Conservation (phyloP, 768 basidiomycete genomes). For the Rhodotorula sphaerocarpa region DNA sequence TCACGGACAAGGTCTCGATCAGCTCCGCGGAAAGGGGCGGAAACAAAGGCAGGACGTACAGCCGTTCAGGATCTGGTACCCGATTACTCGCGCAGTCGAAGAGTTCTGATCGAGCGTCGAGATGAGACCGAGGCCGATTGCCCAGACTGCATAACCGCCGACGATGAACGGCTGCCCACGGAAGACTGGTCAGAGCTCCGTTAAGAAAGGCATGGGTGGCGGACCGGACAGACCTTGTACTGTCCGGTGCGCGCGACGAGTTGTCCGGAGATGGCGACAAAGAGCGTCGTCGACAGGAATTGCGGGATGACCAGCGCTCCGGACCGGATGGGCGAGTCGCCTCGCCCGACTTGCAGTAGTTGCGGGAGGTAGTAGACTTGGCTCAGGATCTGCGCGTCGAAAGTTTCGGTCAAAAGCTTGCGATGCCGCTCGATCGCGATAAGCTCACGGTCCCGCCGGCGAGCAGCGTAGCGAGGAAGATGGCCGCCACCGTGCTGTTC, state of each 20-base stretch:
- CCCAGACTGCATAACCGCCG: constrained; percentile 60
- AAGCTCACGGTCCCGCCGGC: not conserved
- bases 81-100: not conserved
- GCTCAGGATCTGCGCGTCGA: not conserved
- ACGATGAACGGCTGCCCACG: constrained; percentile 50
- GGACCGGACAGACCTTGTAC: constrained; percentile 43
- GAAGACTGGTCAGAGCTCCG: not conserved
- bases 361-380: constrained; percentile 48
- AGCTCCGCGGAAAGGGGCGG: too few species aligned
- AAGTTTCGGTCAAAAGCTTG: not conserved
- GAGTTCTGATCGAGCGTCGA: constrained; percentile 55
- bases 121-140: constrained; percentile 62
- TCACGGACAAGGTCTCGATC: not conserved
- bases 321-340: constrained; percentile 57
- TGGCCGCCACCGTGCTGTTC: constrained; percentile 12
- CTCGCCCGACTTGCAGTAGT: constrained; percentile 66
- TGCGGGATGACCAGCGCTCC: constrained; percentile 63
- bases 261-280: constrained; percentile 30
- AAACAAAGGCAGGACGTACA: too few species aligned
- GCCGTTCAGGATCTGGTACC: not conserved
- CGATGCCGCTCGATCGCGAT: not conserved
- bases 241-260: constrained; percentile 45
- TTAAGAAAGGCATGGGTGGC: constrained; percentile 34
- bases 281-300: constrained; percentile 48
- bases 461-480: constrained; percentile 21